Percentiles rank a stretch among this genome's conserved stretches.
Conservation (phyloP, 441 rosid genomes). For the Pelargonium fulgidum region DNA sequence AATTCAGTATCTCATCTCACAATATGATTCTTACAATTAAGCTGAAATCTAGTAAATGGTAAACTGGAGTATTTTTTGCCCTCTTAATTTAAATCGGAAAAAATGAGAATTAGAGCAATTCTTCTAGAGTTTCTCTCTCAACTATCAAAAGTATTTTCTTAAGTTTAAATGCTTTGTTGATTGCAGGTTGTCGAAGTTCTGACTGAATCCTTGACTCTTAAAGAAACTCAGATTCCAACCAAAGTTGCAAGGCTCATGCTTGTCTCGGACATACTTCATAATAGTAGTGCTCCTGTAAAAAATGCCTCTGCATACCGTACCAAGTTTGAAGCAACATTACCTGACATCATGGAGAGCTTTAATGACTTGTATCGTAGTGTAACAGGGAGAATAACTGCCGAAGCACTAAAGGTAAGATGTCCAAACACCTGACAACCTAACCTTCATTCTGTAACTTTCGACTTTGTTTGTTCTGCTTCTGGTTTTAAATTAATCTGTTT, state of each 20-base stretch:
- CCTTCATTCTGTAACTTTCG: background rate
- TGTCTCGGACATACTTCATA: constrained; percentile 94
- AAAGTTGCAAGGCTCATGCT: constrained; percentile 99
- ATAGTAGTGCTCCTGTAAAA: constrained; percentile 97
- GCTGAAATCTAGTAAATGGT: background rate
- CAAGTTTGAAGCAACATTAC: constrained; percentile 86
- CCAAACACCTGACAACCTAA: background rate
- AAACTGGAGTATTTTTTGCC: background rate
- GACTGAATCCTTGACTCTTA: constrained; percentile 94
- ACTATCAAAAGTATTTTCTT: background rate
- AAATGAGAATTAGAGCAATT: background rate
- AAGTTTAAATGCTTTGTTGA: constrained; percentile 1
- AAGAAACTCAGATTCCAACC: constrained; percentile 94
- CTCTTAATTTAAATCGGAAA: background rate
- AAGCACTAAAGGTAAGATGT: constrained; percentile 78
- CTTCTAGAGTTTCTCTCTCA: background rate
- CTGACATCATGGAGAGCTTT: constrained; percentile 98
- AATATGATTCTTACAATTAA: background rate
- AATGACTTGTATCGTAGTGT: constrained; percentile 87
- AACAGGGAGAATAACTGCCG: constrained; percentile 98
- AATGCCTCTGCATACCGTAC: constrained; percentile 99
- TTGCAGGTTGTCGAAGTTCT: constrained; percentile 92
- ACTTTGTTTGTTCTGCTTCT: constrained; percentile 11
- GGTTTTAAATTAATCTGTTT: constrained; percentile 11
- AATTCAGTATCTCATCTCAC: too few species aligned